A percentile compares a stretch with the other conserved stretches of the same genome.
Evolutionary conservation across 805 yeast genomes (phyloP).

Genomic region (Suhomyces sp.): DNA sequence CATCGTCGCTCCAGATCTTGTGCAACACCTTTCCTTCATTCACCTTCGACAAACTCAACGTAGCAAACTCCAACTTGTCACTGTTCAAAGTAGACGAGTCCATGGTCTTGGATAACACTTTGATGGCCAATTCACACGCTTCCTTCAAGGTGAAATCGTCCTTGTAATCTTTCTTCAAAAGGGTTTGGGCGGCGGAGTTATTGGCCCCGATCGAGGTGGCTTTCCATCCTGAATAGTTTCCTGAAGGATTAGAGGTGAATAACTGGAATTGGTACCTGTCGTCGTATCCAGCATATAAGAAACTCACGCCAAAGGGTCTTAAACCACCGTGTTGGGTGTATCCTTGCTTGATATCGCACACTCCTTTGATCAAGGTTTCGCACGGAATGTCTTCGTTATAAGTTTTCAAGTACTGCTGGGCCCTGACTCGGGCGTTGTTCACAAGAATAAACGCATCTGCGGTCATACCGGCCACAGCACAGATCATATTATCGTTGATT

Average conservation of each 20-base stretch:
- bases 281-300: slow-evolving; percentile 94
- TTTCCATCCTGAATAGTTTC: slow-evolving; percentile 97
- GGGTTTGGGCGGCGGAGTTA: slow-evolving; percentile 92
- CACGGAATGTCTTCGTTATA: slow-evolving; percentile 95
- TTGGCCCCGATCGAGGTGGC: slow-evolving; percentile 97
- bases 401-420: slow-evolving; percentile 80
- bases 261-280: slow-evolving; percentile 86
- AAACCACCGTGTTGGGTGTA: slow-evolving; percentile 98
- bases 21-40: slow-evolving; percentile 54
- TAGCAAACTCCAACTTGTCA: slow-evolving; percentile 92
- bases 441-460: slow-evolving; percentile 94
- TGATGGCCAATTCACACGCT: slow-evolving; percentile 84
- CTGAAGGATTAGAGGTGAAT: slow-evolving; percentile 94
- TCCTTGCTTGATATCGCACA: slow-evolving; percentile 94
- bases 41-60: slow-evolving; percentile 51
- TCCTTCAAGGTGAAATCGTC: slow-evolving; percentile 70
- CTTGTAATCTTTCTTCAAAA: slow-evolving; percentile 91
- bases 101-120: slow-evolving; percentile 90
- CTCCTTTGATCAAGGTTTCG: slow-evolving; percentile 78
- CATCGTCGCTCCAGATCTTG: slow-evolving; percentile 76
- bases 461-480: slow-evolving; percentile 97
- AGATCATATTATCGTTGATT: slow-evolving; percentile 75
- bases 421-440: slow-evolving; percentile 77
- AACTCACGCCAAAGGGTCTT: slow-evolving; percentile 97
- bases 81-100: slow-evolving; percentile 81